Evolutionary conservation across 2,329 filamentous ascomycete genomes (phyloP).

Genomic region (Fusarium palustre): DNA sequence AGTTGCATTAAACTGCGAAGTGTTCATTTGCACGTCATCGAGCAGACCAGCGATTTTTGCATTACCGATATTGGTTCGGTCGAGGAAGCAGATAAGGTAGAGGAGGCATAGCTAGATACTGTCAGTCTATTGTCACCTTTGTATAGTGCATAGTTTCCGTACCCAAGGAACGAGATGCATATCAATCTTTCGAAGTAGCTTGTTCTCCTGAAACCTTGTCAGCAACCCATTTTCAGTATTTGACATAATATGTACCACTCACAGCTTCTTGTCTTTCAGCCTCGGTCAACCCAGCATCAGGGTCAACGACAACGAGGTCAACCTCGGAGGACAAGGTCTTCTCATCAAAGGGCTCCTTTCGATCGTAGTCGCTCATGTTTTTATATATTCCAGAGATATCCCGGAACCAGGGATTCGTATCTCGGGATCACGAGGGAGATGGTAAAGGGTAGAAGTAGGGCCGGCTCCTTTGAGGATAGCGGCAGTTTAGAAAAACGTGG

Average conservation of each 20-base stretch:
- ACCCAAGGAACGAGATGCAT: conserved; percentile 70
- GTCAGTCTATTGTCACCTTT: neutral
- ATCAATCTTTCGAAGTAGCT: conserved; percentile 72
- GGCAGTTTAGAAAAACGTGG: conserved; percentile 38
- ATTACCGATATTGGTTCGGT: conserved; percentile 81
- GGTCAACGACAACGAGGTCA: conserved; percentile 48
- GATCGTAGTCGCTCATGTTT: conserved; percentile 53
- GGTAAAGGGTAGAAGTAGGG: conserved; percentile 20
- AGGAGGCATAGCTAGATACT: conserved; percentile 69
- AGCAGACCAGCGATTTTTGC: conserved; percentile 69
- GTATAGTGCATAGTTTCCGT: conserved; percentile 30
- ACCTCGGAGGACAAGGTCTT: conserved; percentile 48
- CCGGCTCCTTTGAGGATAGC: conserved; percentile 20
- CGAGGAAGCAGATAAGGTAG: conserved; percentile 80
- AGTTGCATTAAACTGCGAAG: conserved; percentile 76
- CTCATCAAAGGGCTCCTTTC: conserved; percentile 47
- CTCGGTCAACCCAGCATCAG: conserved; percentile 71
- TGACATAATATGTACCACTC: conserved; percentile 46
- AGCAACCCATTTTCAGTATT: conserved; percentile 1
- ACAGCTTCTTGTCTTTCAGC: conserved; percentile 73
- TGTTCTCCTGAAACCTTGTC: conserved; percentile 63
- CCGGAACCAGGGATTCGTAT: conserved; percentile 6
- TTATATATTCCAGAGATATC: neutral
- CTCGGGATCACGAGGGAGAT: conserved; percentile 14
- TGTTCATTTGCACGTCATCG: conserved; percentile 70